Conservation (phyloP, 306 rosid species). For the Leucaena leucocephala region DNA sequence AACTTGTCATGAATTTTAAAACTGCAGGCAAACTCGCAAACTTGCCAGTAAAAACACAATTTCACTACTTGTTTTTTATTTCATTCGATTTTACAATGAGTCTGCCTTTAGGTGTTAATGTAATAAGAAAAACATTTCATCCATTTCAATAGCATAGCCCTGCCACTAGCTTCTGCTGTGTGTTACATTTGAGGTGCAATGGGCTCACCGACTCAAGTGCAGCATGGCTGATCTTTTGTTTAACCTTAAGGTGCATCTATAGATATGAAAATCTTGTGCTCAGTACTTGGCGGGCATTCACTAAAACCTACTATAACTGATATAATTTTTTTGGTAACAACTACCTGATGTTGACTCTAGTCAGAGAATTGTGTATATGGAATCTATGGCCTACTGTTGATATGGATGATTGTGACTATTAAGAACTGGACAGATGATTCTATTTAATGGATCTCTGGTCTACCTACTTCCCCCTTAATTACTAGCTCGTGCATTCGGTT, state of each 20-base stretch:
- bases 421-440: neutral
- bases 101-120: neutral
- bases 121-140: neutral
- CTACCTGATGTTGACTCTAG: neutral
- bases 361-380: neutral
- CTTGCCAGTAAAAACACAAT: neutral
- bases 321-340: neutral
- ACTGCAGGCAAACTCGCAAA: too few relatives aligned
- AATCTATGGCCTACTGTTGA: neutral
- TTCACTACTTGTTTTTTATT: neutral
- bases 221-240: constrained; percentile 2
- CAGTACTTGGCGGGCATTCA: neutral
- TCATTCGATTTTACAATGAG: neutral
- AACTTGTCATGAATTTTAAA: neutral
- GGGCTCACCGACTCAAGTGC: neutral
- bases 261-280: neutral
- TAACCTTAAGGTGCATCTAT: constrained; percentile 21
- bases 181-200: constrained; percentile 6
- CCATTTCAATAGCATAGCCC: constrained; percentile 12
- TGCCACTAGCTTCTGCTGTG: constrained; percentile 6
- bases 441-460: neutral
- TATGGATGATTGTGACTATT: constrained; percentile 5
- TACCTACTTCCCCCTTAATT: neutral
- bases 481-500: neutral
- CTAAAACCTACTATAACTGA: neutral